Conservation (phyloP, 192 early-diverging fungal species). For the Coemansia sp. region DNA sequence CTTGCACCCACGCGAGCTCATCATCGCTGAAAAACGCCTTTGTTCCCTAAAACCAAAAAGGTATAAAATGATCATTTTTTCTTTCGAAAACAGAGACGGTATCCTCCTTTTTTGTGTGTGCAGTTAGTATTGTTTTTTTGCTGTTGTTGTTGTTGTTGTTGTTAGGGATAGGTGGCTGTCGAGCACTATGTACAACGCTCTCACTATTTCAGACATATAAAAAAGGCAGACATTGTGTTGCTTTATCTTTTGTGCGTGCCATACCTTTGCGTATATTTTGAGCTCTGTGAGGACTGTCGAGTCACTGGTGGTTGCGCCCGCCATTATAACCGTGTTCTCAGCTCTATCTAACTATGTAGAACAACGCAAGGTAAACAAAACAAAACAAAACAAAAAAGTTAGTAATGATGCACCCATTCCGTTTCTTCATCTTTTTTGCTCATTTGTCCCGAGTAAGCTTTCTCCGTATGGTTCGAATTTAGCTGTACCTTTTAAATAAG, state of each 20-base stretch:
- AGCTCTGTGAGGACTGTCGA: slow-evolving; percentile 35
- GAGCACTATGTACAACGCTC: neutral
- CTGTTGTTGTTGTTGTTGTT: neutral
- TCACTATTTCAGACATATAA: neutral
- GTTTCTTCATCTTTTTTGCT: too few relatives aligned
- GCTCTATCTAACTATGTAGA: neutral
- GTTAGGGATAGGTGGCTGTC: too few relatives aligned
- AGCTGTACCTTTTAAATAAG: too few relatives aligned
- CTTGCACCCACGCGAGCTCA: slow-evolving; percentile 43
- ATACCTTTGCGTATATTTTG: slow-evolving; percentile 46
- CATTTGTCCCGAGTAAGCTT: too few relatives aligned
- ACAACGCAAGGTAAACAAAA: slow-evolving; percentile 5
- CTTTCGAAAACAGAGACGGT: too few relatives aligned
- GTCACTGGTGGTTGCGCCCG: slow-evolving; percentile 1
- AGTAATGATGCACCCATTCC: neutral
- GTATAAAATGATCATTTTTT: neutral
- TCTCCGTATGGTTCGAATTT: too few relatives aligned
- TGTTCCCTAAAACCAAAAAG: slow-evolving; percentile 23
- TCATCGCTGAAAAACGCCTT: slow-evolving; percentile 44
- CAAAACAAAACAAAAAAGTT: neutral
- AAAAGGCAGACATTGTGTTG: too few relatives aligned
- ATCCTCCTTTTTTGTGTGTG: neutral
- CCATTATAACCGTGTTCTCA: too few relatives aligned
- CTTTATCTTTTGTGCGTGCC: neutral
- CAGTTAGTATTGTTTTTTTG: neutral